phyloP scores from a whole-genome alignment of 2,329 filamentous ascomycete genomes.

The Calonectria leucothoes region DNA sequence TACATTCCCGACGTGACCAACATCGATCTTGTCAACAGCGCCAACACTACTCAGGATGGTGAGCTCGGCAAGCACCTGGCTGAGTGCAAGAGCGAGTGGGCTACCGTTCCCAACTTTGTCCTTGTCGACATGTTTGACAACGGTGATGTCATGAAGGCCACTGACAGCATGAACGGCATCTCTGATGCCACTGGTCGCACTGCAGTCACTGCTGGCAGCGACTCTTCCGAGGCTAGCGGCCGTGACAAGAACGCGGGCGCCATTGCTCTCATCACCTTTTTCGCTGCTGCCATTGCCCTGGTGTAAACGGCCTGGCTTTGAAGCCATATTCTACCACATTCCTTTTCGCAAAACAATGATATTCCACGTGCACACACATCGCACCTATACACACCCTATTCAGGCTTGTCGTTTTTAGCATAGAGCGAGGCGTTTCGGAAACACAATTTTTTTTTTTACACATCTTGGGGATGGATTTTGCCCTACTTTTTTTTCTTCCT shows the following conservation, averaged over 20 bases:
- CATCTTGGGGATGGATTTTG: too few species aligned
- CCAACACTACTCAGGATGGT: conserved; percentile 64
- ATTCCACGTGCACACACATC: conserved; percentile 24
- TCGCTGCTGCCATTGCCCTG: conserved; percentile 55
- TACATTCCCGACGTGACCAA: conserved; percentile 70
- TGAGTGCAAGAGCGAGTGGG: conserved; percentile 68
- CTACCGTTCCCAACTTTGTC: conserved; percentile 75
- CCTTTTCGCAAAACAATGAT: not conserved
- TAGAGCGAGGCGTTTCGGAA: conserved; percentile 41
- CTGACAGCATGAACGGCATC: conserved; percentile 75
- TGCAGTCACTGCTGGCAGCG: conserved; percentile 24
- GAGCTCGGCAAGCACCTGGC: conserved; percentile 65
- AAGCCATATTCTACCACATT: not conserved
- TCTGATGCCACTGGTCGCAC: conserved; percentile 51
- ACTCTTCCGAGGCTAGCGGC: conserved; percentile 31
- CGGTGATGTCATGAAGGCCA: conserved; percentile 75
- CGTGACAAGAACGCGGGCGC: conserved; percentile 42
- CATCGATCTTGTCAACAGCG: conserved; percentile 74
- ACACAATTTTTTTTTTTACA: conserved; percentile 7
- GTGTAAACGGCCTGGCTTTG: conserved; percentile 30
- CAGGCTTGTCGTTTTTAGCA: conserved; percentile 29
- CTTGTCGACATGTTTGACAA: conserved; percentile 85
- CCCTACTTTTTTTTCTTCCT: not conserved
- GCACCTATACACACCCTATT: conserved; percentile 7
- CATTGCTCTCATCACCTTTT: conserved; percentile 57